Conservation (phyloP, 2,329 filamentous ascomycete genomes). For the Trichophyton benhamiae region DNA sequence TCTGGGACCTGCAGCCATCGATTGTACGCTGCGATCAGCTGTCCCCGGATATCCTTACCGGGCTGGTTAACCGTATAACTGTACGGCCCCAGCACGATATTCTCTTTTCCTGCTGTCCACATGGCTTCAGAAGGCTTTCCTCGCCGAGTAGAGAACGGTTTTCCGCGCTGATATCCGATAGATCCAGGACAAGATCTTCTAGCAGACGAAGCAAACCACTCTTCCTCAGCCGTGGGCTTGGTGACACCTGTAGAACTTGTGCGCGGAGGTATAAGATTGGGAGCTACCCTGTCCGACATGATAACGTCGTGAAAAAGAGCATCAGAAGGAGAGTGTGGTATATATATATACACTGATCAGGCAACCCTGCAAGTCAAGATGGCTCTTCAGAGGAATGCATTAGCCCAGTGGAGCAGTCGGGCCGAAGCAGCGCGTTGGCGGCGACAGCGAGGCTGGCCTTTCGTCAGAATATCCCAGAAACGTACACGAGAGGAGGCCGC, state of each 20-base stretch:
- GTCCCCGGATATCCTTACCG: slow-evolving; percentile 38
- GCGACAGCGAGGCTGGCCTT: not conserved
- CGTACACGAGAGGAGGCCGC: not conserved
- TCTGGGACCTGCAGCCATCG: slow-evolving; percentile 25
- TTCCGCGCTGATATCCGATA: not conserved
- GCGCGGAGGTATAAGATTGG: slow-evolving; percentile 56
- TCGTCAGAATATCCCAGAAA: not conserved
- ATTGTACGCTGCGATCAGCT: slow-evolving; percentile 27
- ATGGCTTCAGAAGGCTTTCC: not conserved
- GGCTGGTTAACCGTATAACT: slow-evolving; percentile 68
- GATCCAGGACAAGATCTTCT: slow-evolving; percentile 13
- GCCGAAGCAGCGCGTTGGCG: not conserved
- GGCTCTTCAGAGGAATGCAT: not conserved
- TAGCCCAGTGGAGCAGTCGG: not conserved
- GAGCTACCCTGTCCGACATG: slow-evolving; percentile 16
- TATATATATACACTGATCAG: not conserved
- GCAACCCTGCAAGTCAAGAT: not conserved
- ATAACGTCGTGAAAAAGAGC: not conserved
- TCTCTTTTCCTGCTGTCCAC: slow-evolving; percentile 65
- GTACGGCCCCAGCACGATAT: slow-evolving; percentile 63
- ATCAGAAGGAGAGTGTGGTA: not conserved
- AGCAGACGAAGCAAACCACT: slow-evolving; percentile 44
- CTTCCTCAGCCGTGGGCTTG: slow-evolving; percentile 46
- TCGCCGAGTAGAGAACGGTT: not conserved
- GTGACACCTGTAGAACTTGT: slow-evolving; percentile 53